These are phyloP conservation scores for Erodium texanum DNA, from an alignment of 441 rosid species.

Conservation along the genomic window DNA sequence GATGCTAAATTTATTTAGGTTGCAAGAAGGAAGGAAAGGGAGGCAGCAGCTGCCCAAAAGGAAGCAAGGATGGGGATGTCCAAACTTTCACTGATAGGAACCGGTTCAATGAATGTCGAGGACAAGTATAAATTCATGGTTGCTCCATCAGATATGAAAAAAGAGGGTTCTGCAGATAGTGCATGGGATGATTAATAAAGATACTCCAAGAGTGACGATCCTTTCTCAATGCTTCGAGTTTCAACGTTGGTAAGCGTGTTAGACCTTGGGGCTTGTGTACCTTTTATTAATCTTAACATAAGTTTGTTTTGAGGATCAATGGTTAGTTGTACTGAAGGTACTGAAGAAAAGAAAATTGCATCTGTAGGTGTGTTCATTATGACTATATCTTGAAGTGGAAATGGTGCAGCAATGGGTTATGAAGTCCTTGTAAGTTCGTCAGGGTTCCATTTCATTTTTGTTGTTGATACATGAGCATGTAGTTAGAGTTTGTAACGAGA, in stretches of 20 bases:
- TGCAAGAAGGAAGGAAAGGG: conserved; percentile 34
- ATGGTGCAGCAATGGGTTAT: background rate
- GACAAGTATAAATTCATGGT: conserved; percentile 35
- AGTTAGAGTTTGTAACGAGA: conserved; percentile 3
- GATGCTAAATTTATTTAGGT: conserved; percentile 15
- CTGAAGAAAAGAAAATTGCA: conserved; percentile 4
- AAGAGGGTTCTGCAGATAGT: conserved; percentile 33
- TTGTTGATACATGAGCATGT: background rate
- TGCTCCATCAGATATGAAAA: conserved; percentile 21
- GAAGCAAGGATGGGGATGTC: conserved; percentile 23
- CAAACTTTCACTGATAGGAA: conserved; percentile 17
- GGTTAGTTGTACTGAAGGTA: background rate
- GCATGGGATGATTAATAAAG: conserved; percentile 30
- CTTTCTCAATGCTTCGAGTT: conserved; percentile 6
- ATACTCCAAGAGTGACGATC: conserved; percentile 8
- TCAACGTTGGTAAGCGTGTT: conserved; percentile 7
- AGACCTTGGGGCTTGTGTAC: background rate
- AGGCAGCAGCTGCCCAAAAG: conserved; percentile 26
- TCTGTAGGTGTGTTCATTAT: background rate
- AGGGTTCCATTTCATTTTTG: conserved; percentile 2
- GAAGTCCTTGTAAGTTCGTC: conserved; percentile 10
- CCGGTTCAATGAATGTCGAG: conserved; percentile 26
- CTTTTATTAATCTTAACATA: background rate
- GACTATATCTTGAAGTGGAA: background rate
- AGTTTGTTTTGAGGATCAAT: background rate